Conservation (phyloP, 2,329 filamentous ascomycete genomes). For the Alternaria burnsii region DNA sequence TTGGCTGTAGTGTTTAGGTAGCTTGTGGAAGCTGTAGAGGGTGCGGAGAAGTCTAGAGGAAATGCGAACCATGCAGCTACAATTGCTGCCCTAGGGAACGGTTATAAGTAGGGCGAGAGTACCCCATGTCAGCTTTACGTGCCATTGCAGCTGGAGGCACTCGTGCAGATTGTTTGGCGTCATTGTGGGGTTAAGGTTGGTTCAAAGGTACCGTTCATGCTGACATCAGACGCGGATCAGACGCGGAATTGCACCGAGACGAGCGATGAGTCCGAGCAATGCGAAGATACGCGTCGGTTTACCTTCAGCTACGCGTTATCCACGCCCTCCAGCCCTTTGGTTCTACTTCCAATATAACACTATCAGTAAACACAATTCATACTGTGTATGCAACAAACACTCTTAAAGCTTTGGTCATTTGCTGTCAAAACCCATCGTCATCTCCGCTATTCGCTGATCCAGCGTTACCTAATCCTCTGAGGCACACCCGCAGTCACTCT, state of each 20-base stretch:
- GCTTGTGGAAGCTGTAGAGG: conserved; percentile 3
- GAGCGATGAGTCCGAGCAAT: not conserved
- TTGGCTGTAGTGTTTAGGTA: not conserved
- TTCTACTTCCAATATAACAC: not conserved
- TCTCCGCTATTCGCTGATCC: not conserved
- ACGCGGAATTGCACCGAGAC: conserved; percentile 7
- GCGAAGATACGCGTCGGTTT: not conserved
- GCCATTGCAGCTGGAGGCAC: conserved; percentile 2
- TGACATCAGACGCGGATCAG: conserved; percentile 7
- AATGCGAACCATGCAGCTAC: conserved; percentile 12
- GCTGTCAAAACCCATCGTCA: not conserved
- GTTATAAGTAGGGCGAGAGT: not conserved
- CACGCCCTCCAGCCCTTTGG: not conserved
- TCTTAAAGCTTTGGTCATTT: not conserved
- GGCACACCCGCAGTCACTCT: not conserved
- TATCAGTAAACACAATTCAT: not conserved
- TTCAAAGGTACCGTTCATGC: not conserved
- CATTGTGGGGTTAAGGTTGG: conserved; percentile 25
- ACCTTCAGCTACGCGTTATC: not conserved
- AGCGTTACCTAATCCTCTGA: not conserved
- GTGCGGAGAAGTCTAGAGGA: not conserved
- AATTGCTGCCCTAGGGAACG: not conserved
- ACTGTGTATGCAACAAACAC: not conserved
- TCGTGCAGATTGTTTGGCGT: conserved; percentile 12
- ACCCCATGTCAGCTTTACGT: conserved; percentile 1